Evolutionary conservation across 768 basidiomycete species (phyloP), one percentile per base, ranked within the genome.

Genomic region (Lactarius psammicola): DNA sequence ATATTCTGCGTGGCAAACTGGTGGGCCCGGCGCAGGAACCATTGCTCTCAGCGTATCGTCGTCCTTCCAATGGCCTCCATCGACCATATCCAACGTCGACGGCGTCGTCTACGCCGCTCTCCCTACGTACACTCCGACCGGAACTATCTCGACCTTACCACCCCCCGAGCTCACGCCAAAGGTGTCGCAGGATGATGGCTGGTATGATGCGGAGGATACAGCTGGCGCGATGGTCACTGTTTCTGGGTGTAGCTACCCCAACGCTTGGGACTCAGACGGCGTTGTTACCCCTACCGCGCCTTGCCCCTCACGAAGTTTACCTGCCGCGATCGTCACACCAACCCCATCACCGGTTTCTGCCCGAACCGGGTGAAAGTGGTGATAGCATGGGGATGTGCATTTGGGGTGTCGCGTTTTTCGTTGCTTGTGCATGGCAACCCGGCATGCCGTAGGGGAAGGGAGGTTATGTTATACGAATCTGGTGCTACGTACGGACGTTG

Each of bases 1-100:
- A 34, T 85, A 85, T 72, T 78, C 81, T 38, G 72, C 86, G 9
- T 88, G 87, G 77, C 88, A 89, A 71, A 92, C 90, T 8, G 90
- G 90, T 71, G 86, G 77, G 71, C 78, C 73, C 72, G 87, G 78
- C 69, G 87, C 76, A 61, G 81, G 77, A 61, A 82, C 76, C 64
- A 82, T 81, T 71, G 79, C 72, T 46, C 78, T 78, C 62, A 77
- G 74, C 70, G 82, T 69, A 67, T 73, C 77, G 17, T 72, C 78
- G 2, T 71, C 74, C 20, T 84, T 83, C 72, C 79, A 79, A 3
- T 90, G 86, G 80, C 87, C 87, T 2, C 84, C 85, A 28, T 69
- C 81, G 3, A 77, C 80, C 4, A 75, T 89, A 61, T 80, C 75
- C 20, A 85, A 72, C 75, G 78, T 73, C 75, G 79, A 74, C 15